Evolutionary conservation across 495 filamentous ascomycete genomes (phyloP).

Genomic region (Lentithecium fluviatile): DNA sequence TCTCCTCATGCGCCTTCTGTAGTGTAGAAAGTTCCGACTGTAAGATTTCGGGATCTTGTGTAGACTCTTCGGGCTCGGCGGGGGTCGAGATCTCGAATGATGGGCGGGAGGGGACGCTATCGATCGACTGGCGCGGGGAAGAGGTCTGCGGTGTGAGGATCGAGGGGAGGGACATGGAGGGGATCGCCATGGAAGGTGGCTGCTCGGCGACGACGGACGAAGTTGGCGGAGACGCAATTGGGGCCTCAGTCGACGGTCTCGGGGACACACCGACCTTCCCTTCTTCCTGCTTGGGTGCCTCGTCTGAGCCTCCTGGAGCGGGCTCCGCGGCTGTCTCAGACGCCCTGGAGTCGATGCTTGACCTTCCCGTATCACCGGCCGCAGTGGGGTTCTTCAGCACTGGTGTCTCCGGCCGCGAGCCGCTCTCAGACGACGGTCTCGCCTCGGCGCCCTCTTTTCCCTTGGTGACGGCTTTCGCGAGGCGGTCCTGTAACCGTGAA

Average conservation of each 20-base stretch:
- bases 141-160: constrained; percentile 34
- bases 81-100: constrained; percentile 42
- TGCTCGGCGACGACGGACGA: constrained; percentile 17
- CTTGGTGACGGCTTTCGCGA: constrained; percentile 64
- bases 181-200: constrained; percentile 19
- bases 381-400: constrained; percentile 25
- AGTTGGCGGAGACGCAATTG: not conserved
- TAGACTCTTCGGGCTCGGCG: constrained; percentile 42
- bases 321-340: constrained; percentile 26
- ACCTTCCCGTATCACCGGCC: constrained; percentile 25
- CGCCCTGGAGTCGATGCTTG: constrained; percentile 35
- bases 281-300: constrained; percentile 16
- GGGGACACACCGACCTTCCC: constrained; percentile 13
- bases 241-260: constrained; percentile 18
- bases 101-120: constrained; percentile 26
- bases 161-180: constrained; percentile 34
- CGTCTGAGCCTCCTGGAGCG: constrained; percentile 5
- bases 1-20: constrained; percentile 57
- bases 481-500: constrained; percentile 80
- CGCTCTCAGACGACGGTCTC: constrained; percentile 33
- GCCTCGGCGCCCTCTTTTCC: constrained; percentile 32
- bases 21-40: constrained; percentile 48
- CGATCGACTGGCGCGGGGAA: constrained; percentile 35
- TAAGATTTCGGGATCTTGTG: constrained; percentile 9
- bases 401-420: constrained; percentile 34